Conservation (phyloP, 1,284 basidiomycete genomes). For the Apiotrichum gracile region DNA sequence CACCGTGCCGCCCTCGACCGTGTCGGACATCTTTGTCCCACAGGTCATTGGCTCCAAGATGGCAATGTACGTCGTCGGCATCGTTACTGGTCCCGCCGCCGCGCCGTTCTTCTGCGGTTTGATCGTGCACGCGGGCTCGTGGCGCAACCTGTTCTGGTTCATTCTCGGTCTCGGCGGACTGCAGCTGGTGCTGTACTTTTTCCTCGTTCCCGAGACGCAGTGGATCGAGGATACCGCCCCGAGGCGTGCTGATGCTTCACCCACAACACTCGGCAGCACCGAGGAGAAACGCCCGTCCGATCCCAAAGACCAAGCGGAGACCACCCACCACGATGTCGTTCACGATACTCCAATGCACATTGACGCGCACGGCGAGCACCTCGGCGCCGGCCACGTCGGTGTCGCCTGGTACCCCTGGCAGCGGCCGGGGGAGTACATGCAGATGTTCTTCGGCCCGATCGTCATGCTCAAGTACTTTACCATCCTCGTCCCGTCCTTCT, state of each 20-base stretch:
- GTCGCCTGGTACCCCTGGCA: background rate
- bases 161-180: slow-evolving; percentile 28
- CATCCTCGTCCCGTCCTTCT: slow-evolving; percentile 34
- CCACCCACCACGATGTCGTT: background rate
- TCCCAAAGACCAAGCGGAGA: background rate
- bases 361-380: background rate
- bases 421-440: background rate
- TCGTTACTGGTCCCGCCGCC: slow-evolving; percentile 33
- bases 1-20: slow-evolving; percentile 28
- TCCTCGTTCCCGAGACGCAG: slow-evolving; percentile 43
- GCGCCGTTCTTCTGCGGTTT: slow-evolving; percentile 41
- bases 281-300: no score
- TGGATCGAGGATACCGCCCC: slow-evolving; percentile 23
- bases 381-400: background rate
- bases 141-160: slow-evolving; percentile 42
- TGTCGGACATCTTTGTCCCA: slow-evolving; percentile 32
- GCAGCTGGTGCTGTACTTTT: slow-evolving; percentile 15
- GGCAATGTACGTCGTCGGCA: slow-evolving; percentile 29
- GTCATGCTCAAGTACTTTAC: slow-evolving; percentile 16
- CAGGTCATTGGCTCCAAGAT: slow-evolving; percentile 41
- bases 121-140: slow-evolving; percentile 26
- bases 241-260: background rate
- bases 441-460: background rate
- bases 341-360: background rate
- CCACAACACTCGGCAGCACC: background rate